These are phyloP conservation scores for Claviceps monticola DNA, from an alignment of 2,329 filamentous ascomycete species.

Conservation along the genomic window DNA sequence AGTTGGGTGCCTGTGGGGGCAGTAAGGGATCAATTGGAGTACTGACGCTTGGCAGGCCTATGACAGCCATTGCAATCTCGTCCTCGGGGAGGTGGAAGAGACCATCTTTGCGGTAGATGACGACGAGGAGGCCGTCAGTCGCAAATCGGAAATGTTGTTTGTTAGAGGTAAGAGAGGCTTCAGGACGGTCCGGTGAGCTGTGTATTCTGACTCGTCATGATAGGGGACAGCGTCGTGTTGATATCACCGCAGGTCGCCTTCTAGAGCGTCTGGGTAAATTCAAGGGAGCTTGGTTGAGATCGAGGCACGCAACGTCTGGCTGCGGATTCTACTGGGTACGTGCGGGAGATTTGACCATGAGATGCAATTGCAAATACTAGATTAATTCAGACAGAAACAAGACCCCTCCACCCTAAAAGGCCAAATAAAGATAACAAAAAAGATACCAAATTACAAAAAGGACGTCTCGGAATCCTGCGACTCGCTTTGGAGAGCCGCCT, in stretches of 20 bases:
- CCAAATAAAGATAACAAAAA: neutral
- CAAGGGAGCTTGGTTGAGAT: neutral
- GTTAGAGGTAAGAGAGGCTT: constrained; percentile 58
- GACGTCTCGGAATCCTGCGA: neutral
- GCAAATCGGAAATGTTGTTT: constrained; percentile 97
- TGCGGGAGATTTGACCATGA: neutral
- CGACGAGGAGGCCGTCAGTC: constrained; percentile 86
- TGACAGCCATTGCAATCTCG: constrained; percentile 94
- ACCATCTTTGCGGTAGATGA: constrained; percentile 91
- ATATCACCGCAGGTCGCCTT: constrained; percentile 48
- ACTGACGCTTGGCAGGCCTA: constrained; percentile 54
- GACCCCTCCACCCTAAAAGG: neutral
- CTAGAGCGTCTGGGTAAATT: constrained; percentile 10
- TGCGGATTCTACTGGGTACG: neutral
- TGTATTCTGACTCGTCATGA: neutral
- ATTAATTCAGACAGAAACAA: neutral
- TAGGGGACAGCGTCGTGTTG: constrained; percentile 60
- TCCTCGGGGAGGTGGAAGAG: constrained; percentile 92
- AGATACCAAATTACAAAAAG: neutral
- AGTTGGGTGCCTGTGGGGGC: neutral
- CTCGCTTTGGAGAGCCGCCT: neutral
- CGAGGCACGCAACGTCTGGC: neutral
- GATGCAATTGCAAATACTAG: neutral
- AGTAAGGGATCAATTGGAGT: neutral
- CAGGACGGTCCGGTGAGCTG: constrained; percentile 13